phyloP scores from a whole-genome alignment of 2,329 filamentous ascomycete genomes.

The Dendryphion nanum region DNA sequence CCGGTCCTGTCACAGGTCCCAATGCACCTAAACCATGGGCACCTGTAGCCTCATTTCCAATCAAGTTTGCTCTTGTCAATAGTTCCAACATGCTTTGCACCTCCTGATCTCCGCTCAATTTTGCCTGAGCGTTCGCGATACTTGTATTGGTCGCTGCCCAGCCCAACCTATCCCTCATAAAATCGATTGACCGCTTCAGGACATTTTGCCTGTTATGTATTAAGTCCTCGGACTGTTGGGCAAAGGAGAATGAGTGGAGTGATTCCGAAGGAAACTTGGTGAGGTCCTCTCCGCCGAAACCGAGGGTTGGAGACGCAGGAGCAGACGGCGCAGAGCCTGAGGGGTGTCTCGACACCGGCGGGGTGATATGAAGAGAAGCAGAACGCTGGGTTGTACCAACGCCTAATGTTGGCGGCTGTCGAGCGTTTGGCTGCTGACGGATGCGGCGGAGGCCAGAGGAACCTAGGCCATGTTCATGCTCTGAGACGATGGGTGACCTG shows the following conservation, averaged over 20 bases:
- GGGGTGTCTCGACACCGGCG: slow-evolving; percentile 51
- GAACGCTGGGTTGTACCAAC: slow-evolving; percentile 50
- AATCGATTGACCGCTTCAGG: slow-evolving; percentile 89
- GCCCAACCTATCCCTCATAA: slow-evolving; percentile 89
- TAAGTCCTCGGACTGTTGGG: slow-evolving; percentile 89
- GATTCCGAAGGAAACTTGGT: slow-evolving; percentile 93
- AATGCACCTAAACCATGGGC: slow-evolving; percentile 46
- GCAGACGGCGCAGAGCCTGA: slow-evolving; percentile 59
- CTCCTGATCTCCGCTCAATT: slow-evolving; percentile 78
- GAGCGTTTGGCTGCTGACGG: slow-evolving; percentile 76
- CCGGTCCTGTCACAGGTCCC: slow-evolving; percentile 78
- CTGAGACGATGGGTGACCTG: slow-evolving; percentile 78
- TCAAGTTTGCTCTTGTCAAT: slow-evolving; percentile 75
- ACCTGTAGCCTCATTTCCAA: slow-evolving; percentile 65
- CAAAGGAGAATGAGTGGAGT: slow-evolving; percentile 96
- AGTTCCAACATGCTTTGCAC: slow-evolving; percentile 89
- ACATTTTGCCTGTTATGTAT: slow-evolving; percentile 91
- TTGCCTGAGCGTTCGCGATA: slow-evolving; percentile 79
- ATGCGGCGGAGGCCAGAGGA: slow-evolving; percentile 89
- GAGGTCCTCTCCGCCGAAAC: slow-evolving; percentile 84
- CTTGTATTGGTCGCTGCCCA: slow-evolving; percentile 75
- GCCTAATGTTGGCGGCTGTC: slow-evolving; percentile 47
- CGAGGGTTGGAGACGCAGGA: slow-evolving; percentile 64
- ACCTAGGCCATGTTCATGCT: slow-evolving; percentile 84
- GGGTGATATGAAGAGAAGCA: slow-evolving; percentile 67